Conservation (phyloP, 2,329 filamentous ascomycete species). For the Dichotomopilus funicola region DNA sequence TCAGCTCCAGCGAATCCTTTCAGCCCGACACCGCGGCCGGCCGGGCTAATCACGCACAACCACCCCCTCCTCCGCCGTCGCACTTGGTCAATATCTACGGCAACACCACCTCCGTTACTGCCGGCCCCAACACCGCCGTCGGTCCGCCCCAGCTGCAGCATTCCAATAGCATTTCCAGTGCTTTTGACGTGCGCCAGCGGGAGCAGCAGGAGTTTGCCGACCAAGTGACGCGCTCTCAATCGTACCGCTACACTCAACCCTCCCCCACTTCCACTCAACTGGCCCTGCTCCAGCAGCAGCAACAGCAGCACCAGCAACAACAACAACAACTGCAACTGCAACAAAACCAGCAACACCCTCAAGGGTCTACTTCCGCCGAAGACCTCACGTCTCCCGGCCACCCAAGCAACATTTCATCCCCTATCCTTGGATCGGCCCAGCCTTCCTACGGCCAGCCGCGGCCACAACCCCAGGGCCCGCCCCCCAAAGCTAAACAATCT, state of each 20-base stretch:
- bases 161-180: conserved; percentile 29
- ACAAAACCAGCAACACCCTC: conserved; percentile 20
- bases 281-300: conserved; percentile 25
- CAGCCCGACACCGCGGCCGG: conserved; percentile 29
- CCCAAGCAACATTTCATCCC: conserved; percentile 12
- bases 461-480: conserved; percentile 22
- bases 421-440: conserved; percentile 21
- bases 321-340: conserved; percentile 16
- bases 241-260: conserved; percentile 39
- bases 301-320: conserved; percentile 11
- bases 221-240: conserved; percentile 45
- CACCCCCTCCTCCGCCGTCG: conserved; percentile 24
- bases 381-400: conserved; percentile 17
- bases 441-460: conserved; percentile 17
- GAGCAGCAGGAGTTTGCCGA: conserved; percentile 41
- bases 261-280: conserved; percentile 24
- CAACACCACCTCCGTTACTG: conserved; percentile 21
- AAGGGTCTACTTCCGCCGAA: conserved; percentile 19
- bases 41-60: conserved; percentile 27
- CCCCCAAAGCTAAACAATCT: conserved; percentile 37
- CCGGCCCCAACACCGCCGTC: conserved; percentile 23
- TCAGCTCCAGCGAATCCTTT: conserved; percentile 45
- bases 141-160: conserved; percentile 35
- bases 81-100: conserved; percentile 27
- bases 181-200: conserved; percentile 25